phyloP scores from a whole-genome alignment of 75 land plant genomes.

The Pinus taeda region DNA sequence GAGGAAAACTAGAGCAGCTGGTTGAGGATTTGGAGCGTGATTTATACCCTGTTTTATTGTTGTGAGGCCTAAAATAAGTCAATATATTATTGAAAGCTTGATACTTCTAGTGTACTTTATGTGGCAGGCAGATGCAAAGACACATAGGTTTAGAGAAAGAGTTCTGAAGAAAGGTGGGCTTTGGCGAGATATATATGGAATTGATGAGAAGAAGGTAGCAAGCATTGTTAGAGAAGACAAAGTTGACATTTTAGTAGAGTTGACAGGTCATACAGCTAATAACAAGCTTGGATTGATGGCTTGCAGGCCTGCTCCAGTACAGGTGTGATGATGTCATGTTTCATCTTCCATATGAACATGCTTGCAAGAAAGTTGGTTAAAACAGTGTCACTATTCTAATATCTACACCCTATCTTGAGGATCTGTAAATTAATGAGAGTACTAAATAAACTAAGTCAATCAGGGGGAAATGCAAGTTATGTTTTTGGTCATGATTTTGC shows the following conservation, averaged over 20 bases:
- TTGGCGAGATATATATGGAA: slow-evolving; percentile 97
- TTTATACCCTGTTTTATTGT: slow-evolving; percentile 5
- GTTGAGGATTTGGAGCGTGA: background rate
- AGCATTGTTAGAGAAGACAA: slow-evolving; percentile 91
- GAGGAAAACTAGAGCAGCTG: too few species aligned
- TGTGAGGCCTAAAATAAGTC: background rate
- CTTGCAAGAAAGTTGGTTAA: background rate
- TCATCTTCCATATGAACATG: too few species aligned
- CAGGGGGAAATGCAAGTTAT: background rate
- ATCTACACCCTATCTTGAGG: too few species aligned
- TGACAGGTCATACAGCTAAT: slow-evolving; percentile 98
- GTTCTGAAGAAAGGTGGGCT: slow-evolving; percentile 86
- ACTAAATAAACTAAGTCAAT: background rate
- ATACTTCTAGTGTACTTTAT: background rate
- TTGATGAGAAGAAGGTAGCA: slow-evolving; percentile 96
- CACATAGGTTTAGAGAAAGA: slow-evolving; percentile 68
- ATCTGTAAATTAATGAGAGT: background rate
- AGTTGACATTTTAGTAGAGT: slow-evolving; percentile 93
- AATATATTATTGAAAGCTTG: background rate
- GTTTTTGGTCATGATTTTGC: background rate
- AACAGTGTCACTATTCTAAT: background rate
- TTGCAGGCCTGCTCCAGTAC: slow-evolving; percentile 93
- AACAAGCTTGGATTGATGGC: slow-evolving; percentile 95
- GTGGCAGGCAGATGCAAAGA: slow-evolving; percentile 94
- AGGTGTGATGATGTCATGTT: slow-evolving; percentile 40